Evolutionary conservation across 495 filamentous ascomycete species (phyloP).

Genomic region (Letharia columbiana): DNA sequence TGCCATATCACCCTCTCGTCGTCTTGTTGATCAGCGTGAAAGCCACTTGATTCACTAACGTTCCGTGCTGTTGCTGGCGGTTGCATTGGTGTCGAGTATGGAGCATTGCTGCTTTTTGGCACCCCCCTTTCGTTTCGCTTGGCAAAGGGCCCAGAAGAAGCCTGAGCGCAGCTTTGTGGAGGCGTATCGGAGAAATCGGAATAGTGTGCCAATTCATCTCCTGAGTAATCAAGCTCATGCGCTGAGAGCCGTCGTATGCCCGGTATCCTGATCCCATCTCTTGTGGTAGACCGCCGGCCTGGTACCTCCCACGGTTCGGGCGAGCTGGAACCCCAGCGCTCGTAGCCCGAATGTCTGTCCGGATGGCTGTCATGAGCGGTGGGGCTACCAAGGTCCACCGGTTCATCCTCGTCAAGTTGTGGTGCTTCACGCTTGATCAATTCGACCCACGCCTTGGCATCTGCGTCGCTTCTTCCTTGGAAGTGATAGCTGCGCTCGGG

Average conservation of each 20-base stretch:
- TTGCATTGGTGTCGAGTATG: conserved; percentile 14
- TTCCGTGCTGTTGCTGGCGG: conserved; percentile 39
- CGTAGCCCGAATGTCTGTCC: conserved; percentile 17
- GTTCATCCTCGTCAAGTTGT: conserved; percentile 77
- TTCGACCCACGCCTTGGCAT: conserved; percentile 81
- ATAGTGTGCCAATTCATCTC: conserved; percentile 75
- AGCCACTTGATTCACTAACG: conserved; percentile 47
- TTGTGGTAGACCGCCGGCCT: conserved; percentile 19
- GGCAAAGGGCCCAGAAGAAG: conserved; percentile 15
- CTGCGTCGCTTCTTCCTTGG: conserved; percentile 59
- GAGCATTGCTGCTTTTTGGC: conserved; percentile 8
- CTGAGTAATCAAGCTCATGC: conserved; percentile 69
- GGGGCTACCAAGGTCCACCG: conserved; percentile 62
- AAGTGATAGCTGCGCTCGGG: conserved; percentile 87
- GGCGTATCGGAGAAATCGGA: conserved; percentile 81
- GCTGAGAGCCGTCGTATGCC: conserved; percentile 35
- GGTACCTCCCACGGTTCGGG: conserved; percentile 46
- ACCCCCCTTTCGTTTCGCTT: conserved; percentile 11
- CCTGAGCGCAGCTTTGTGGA: conserved; percentile 17
- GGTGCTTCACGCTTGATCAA: conserved; percentile 70
- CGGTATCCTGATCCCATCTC: conserved; percentile 31
- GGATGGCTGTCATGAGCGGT: conserved; percentile 31
- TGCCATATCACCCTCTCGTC: conserved; percentile 77
- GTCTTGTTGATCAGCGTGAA: conserved; percentile 46
- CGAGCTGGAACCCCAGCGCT: conserved; percentile 50